Percentiles rank a stretch among this genome's conserved stretches.
Evolutionary conservation across 2,329 filamentous ascomycete species (phyloP).

Genomic region (Pseudopyricularia javanii): DNA sequence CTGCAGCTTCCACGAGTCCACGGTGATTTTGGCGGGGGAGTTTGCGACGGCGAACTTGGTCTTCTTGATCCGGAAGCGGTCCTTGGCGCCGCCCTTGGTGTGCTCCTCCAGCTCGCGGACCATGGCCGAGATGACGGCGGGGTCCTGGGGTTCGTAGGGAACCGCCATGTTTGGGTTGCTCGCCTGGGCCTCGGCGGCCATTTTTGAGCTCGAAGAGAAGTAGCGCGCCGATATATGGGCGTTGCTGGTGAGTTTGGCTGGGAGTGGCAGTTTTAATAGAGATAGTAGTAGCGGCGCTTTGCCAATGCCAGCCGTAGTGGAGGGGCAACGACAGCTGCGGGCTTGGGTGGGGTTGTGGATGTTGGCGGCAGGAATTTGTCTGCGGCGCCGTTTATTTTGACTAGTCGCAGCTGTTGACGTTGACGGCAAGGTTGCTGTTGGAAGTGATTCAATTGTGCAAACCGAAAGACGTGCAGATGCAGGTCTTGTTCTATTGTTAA

Average conservation of each 20-base stretch:
- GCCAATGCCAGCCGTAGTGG: not conserved
- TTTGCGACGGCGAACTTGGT: slow-evolving; percentile 57
- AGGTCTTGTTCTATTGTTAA: not conserved
- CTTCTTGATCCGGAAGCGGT: slow-evolving; percentile 64
- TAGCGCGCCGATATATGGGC: not conserved
- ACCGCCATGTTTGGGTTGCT: slow-evolving; percentile 22
- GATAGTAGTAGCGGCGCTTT: not conserved
- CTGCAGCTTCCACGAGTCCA: slow-evolving; percentile 86
- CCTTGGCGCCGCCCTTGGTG: slow-evolving; percentile 42
- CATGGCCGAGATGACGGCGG: slow-evolving; percentile 52
- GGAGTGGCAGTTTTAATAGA: too few species aligned
- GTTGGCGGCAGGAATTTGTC: not conserved
- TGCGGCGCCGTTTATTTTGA: not conserved
- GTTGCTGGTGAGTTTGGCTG: not conserved
- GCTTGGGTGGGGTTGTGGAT: not conserved
- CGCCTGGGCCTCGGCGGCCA: not conserved
- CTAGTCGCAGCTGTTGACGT: not conserved
- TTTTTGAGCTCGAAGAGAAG: not conserved
- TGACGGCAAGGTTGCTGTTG: too few species aligned
- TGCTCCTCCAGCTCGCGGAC: slow-evolving; percentile 46
- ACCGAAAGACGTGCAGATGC: not conserved
- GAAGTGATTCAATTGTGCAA: not conserved
- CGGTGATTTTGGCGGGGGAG: slow-evolving; percentile 51
- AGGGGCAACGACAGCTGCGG: not conserved
- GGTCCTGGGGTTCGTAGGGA: slow-evolving; percentile 59